Percentiles rank a stretch among this genome's conserved stretches.
Conservation (phyloP, 345 rosid genomes). For the Trapa incisa region DNA sequence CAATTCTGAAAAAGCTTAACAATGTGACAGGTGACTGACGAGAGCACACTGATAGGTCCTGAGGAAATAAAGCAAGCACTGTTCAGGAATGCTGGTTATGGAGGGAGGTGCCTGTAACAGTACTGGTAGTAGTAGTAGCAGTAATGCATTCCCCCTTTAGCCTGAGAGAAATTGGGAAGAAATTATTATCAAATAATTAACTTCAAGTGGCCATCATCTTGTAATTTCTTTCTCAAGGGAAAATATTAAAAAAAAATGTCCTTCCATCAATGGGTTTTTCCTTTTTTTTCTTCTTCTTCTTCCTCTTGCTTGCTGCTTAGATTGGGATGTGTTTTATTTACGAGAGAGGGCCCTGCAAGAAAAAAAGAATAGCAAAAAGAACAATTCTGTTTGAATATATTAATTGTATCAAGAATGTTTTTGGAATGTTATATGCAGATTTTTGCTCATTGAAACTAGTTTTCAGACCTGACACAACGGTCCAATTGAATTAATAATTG, state of each 20-base stretch:
- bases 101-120: slow-evolving; percentile 65
- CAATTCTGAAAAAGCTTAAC: slow-evolving; percentile 8
- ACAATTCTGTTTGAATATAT: slow-evolving; percentile 10
- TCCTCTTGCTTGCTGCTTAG: neutral
- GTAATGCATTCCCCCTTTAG: too few relatives aligned
- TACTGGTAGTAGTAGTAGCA: neutral
- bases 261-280: too few relatives aligned
- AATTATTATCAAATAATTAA: neutral
- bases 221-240: neutral
- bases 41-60: slow-evolving; percentile 27
- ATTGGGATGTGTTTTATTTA: neutral
- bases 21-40: slow-evolving; percentile 22
- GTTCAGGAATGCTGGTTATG: slow-evolving; percentile 85
- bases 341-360: neutral
- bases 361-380: neutral
- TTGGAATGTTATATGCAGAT: slow-evolving; percentile 14
- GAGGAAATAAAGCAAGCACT: slow-evolving; percentile 90
- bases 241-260: too few relatives aligned
- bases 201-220: neutral
- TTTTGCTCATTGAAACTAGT: slow-evolving; percentile 2
- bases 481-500: neutral
- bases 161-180: neutral
- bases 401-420: slow-evolving; percentile 19
- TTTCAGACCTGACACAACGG: slow-evolving; percentile 7
- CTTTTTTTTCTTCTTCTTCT: neutral